Conservation (phyloP, 1,284 basidiomycete species). For the Cryptococcus sp. region DNA sequence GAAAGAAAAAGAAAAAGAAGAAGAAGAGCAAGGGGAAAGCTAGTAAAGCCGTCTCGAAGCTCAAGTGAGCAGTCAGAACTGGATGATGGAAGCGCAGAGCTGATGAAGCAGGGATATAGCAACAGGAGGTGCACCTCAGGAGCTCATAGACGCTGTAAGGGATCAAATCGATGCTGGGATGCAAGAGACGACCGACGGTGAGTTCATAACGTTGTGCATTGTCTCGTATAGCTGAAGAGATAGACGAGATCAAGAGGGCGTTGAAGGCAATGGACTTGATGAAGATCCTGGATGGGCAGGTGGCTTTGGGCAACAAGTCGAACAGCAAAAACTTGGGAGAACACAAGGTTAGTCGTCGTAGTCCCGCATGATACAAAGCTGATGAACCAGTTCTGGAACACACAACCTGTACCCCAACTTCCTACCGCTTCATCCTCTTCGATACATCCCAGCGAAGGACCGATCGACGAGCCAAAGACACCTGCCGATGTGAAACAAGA, state of each 20-base stretch:
- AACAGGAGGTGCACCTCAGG: slow-evolving; percentile 36
- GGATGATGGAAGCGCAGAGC: not conserved
- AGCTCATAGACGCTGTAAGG: slow-evolving; percentile 38
- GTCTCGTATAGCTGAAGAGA: no score
- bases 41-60: slow-evolving; percentile 38
- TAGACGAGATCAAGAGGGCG: slow-evolving; percentile 44
- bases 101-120: slow-evolving; percentile 25
- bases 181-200: slow-evolving; percentile 30
- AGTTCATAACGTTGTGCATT: no score
- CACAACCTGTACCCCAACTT: slow-evolving; percentile 84
- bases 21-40: slow-evolving; percentile 46
- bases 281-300: slow-evolving; percentile 46
- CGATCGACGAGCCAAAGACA: slow-evolving; percentile 77
- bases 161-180: slow-evolving; percentile 33
- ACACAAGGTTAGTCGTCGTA: slow-evolving; percentile 64
- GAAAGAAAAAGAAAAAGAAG: slow-evolving; percentile 45
- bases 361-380: no score
- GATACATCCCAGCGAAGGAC: slow-evolving; percentile 57
- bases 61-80: slow-evolving; percentile 30
- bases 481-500: slow-evolving; percentile 76
- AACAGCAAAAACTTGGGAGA: slow-evolving; percentile 73
- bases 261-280: slow-evolving; percentile 46
- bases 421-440: slow-evolving; percentile 7
- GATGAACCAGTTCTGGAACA: slow-evolving; percentile 92
- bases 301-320: slow-evolving; percentile 37